Evolutionary conservation across 129 eudicot genomes (phyloP).

Genomic region (Centrapalus pauciflorus): DNA sequence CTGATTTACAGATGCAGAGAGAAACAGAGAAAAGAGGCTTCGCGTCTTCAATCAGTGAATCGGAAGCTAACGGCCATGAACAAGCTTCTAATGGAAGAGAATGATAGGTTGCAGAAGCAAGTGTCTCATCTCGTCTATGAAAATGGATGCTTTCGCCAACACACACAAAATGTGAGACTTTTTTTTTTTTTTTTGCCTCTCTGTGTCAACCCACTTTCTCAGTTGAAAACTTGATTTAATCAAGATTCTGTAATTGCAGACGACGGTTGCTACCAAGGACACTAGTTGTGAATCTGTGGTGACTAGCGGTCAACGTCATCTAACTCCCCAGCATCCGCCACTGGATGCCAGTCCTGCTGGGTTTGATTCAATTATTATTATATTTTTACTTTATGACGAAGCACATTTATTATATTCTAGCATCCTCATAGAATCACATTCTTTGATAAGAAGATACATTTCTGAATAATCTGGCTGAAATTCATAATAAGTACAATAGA

Average conservation of each 20-base stretch:
- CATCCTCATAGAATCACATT: too few species aligned
- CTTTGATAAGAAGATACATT: too few species aligned
- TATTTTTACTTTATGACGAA: too few species aligned
- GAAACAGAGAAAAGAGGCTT: slow-evolving; percentile 94
- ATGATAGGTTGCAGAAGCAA: slow-evolving; percentile 92
- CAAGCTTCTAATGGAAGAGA: slow-evolving; percentile 95
- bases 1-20: slow-evolving; percentile 70
- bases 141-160: slow-evolving; percentile 87
- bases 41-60: slow-evolving; percentile 86
- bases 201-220: too few species aligned
- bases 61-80: slow-evolving; percentile 93
- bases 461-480: too few species aligned
- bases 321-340: slow-evolving; percentile 76
- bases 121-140: slow-evolving; percentile 91
- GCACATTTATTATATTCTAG: too few species aligned
- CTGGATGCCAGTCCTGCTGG: slow-evolving; percentile 99
- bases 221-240: background rate
- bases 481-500: too few species aligned
- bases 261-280: slow-evolving; percentile 56
- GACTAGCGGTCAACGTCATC: slow-evolving; percentile 89
- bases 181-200: background rate
- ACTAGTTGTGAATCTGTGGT: slow-evolving; percentile 95
- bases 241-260: slow-evolving; percentile 39
- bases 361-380: background rate
- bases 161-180: slow-evolving; percentile 60